Conservation (phyloP, 2,329 filamentous ascomycete species). For the Cladosporium sp. region DNA sequence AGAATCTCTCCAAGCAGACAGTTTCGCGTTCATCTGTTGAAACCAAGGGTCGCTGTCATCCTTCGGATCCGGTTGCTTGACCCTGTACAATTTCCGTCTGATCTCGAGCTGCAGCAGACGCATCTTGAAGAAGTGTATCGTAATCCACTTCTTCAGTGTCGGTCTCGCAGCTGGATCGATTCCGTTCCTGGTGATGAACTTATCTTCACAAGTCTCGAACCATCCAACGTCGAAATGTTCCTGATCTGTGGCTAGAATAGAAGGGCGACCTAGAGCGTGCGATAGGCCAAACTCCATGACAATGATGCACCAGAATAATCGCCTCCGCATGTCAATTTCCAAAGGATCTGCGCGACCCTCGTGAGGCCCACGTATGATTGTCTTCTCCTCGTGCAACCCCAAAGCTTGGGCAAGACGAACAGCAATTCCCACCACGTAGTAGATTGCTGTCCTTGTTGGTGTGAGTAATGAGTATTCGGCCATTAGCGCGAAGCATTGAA, state of each 20-base stretch:
- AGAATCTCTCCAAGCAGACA: slow-evolving; percentile 71
- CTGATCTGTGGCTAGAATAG: slow-evolving; percentile 72
- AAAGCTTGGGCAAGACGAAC: slow-evolving; percentile 84
- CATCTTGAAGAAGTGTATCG: slow-evolving; percentile 93
- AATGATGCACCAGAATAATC: slow-evolving; percentile 80
- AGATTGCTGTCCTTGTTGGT: slow-evolving; percentile 84
- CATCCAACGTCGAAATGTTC: slow-evolving; percentile 82
- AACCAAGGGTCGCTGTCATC: slow-evolving; percentile 87
- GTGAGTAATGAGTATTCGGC: slow-evolving; percentile 89
- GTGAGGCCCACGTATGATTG: slow-evolving; percentile 60
- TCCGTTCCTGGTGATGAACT: slow-evolving; percentile 71
- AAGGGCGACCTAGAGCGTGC: slow-evolving; percentile 80
- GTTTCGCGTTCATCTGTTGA: slow-evolving; percentile 66
- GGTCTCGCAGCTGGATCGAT: slow-evolving; percentile 58
- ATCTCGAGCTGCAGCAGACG: slow-evolving; percentile 82
- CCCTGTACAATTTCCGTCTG: slow-evolving; percentile 75
- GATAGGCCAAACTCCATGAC: slow-evolving; percentile 86
- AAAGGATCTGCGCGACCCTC: slow-evolving; percentile 60
- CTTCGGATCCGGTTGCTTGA: slow-evolving; percentile 68
- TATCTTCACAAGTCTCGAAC: slow-evolving; percentile 75
- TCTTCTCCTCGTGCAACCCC: slow-evolving; percentile 81
- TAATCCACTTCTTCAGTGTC: slow-evolving; percentile 77
- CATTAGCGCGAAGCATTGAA: slow-evolving; percentile 84
- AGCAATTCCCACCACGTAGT: slow-evolving; percentile 86
- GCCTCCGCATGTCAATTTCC: slow-evolving; percentile 80